These are phyloP conservation scores for Naumovozyma castellii DNA, from an alignment of 805 yeast species.

Conservation along the genomic window DNA sequence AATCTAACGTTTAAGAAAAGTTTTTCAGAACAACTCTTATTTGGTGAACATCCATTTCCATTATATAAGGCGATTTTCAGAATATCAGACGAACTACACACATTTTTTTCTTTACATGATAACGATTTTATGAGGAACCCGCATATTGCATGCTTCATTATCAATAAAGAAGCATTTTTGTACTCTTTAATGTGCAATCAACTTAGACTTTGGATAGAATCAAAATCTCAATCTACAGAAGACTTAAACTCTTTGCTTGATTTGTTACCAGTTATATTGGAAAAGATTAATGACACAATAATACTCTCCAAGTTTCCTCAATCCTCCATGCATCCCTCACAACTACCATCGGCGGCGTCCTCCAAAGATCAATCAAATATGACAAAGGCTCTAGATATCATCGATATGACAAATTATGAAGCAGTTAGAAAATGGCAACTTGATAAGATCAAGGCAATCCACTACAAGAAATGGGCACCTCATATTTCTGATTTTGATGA, in stretches of 20 bases:
- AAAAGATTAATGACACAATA: conserved; percentile 18
- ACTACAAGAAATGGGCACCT: conserved; percentile 36
- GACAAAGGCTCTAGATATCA: conserved; percentile 21
- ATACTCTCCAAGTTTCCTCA: conserved; percentile 12
- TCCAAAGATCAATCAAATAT: conserved; percentile 6
- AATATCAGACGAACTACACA: conserved; percentile 25
- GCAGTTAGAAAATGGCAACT: conserved; percentile 50
- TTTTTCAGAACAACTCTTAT: conserved; percentile 55
- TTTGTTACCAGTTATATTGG: conserved; percentile 35
- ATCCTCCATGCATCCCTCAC: conserved; percentile 2
- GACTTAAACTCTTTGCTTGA: conserved; percentile 46
- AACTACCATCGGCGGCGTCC: background rate
- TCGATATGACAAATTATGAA: conserved; percentile 37
- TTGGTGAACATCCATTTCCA: conserved; percentile 47
- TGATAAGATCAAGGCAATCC: conserved; percentile 30
- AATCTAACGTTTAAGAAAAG: conserved; percentile 53
- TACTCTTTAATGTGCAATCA: conserved; percentile 48
- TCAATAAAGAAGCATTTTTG: conserved; percentile 43
- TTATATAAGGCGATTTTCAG: conserved; percentile 32
- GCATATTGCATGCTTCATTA: conserved; percentile 26
- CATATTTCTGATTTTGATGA: conserved; percentile 41
- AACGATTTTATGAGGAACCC: conserved; percentile 25
- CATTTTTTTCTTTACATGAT: conserved; percentile 13
- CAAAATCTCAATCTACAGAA: conserved; percentile 37
- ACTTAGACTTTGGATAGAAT: conserved; percentile 54